These are phyloP conservation scores for Mycoemilia scoparia DNA, from an alignment of 192 early-diverging fungal genomes.

Conservation along the genomic window DNA sequence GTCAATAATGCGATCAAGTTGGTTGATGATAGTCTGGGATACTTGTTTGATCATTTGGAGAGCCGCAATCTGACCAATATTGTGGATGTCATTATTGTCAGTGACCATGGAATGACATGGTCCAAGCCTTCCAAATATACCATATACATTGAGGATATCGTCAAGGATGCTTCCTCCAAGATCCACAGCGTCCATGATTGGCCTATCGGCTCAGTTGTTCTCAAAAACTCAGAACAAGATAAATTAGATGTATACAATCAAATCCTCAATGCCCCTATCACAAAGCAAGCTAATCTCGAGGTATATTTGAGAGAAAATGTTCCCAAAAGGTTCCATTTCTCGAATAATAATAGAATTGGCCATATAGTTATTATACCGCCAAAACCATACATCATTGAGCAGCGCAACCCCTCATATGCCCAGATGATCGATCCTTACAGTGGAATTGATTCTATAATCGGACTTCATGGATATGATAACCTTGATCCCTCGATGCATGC, in stretches of 20 bases:
- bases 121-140: constrained; percentile 26
- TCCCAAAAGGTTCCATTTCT: constrained; percentile 56
- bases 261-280: constrained; percentile 20
- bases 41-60: constrained; percentile 35
- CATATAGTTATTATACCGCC: constrained; percentile 57
- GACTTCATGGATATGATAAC: constrained; percentile 78
- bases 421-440: no score
- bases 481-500: constrained; percentile 58
- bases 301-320: constrained; percentile 57
- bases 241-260: no score
- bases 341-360: constrained; percentile 40
- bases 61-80: constrained; percentile 35
- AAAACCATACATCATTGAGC: no score
- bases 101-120: constrained; percentile 78
- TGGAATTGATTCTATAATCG: constrained; percentile 24
- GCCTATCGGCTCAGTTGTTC: constrained; percentile 44
- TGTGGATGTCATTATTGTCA: constrained; percentile 50
- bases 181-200: constrained; percentile 37
- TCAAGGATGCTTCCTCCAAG: constrained; percentile 34
- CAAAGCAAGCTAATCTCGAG: constrained; percentile 28
- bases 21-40: constrained; percentile 42
- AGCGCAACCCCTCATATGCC: constrained; percentile 1
- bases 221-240: no score
- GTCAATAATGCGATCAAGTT: constrained; percentile 36
- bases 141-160: constrained; percentile 60